A percentile compares a stretch with the other conserved stretches of the same genome.
Evolutionary conservation across 352 stramenopile species (phyloP).

Genomic region (Phytophthora colocasiae): DNA sequence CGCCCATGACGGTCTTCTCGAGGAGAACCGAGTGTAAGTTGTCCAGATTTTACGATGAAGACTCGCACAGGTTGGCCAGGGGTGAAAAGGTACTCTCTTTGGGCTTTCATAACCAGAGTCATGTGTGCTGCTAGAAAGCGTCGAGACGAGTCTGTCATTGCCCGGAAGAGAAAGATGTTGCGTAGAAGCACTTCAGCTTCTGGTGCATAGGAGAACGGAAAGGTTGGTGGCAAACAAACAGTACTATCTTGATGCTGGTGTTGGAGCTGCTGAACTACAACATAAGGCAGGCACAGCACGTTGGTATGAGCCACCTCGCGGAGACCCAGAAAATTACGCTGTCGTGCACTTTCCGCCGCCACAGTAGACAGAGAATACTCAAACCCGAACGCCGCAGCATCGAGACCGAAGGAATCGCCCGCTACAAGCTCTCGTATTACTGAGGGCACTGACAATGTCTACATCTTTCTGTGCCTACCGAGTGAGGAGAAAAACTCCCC

Average conservation of each 20-base stretch:
- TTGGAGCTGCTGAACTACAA: slow-evolving; percentile 39
- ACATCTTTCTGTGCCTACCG: no score
- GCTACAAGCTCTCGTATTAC: no score
- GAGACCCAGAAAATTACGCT: slow-evolving; percentile 60
- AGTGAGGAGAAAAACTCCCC: no score
- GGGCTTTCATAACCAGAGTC: no score
- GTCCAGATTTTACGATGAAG: slow-evolving; percentile 53
- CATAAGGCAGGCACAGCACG: slow-evolving; percentile 47
- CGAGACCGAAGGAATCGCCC: no score
- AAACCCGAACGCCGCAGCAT: no score
- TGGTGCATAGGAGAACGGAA: slow-evolving; percentile 26
- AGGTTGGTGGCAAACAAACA: slow-evolving; percentile 4
- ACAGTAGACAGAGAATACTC: slow-evolving; percentile 42
- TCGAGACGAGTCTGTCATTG: slow-evolving; percentile 41
- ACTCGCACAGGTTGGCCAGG: no score
- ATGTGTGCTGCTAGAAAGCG: slow-evolving; percentile 61
- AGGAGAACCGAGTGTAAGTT: slow-evolving; percentile 55
- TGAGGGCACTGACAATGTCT: not conserved
- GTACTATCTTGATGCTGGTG: slow-evolving; percentile 6
- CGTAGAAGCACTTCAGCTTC: slow-evolving; percentile 39
- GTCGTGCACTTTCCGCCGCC: slow-evolving; percentile 43
- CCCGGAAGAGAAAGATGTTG: slow-evolving; percentile 56
- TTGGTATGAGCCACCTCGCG: slow-evolving; percentile 43
- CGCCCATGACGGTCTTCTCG: slow-evolving; percentile 8
- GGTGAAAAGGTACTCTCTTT: no score